Evolutionary conservation across 2,329 filamentous ascomycete genomes (phyloP).

Genomic region (Xylaria sp.): DNA sequence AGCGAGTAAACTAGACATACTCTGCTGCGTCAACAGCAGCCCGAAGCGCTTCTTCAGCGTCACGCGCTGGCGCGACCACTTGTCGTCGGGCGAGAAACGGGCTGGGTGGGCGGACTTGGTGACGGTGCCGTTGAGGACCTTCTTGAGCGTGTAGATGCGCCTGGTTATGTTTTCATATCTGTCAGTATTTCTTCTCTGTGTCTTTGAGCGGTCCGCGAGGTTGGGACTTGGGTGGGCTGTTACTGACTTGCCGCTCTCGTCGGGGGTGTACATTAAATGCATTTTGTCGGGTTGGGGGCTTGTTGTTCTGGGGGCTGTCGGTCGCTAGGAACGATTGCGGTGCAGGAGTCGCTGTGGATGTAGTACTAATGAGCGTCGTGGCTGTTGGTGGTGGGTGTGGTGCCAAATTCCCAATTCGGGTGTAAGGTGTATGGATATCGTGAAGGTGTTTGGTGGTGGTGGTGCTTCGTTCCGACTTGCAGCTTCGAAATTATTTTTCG

Average conservation of each 20-base stretch:
- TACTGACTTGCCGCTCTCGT: conserved; percentile 73
- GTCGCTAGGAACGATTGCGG: neutral
- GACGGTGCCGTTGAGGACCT: conserved; percentile 82
- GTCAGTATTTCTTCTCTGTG: neutral
- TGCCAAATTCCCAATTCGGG: neutral
- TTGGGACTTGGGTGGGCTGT: neutral
- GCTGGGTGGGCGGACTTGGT: conserved; percentile 97
- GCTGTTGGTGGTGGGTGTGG: neutral
- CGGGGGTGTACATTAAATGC: conserved; percentile 84
- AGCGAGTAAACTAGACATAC: conserved; percentile 51
- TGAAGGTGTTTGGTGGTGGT: neutral
- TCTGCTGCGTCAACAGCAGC: conserved; percentile 83
- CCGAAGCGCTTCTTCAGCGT: conserved; percentile 94
- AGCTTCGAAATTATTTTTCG: conserved; percentile 39
- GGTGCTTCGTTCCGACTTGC: neutral
- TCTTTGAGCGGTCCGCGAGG: neutral
- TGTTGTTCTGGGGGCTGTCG: too few species aligned
- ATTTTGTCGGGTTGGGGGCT: conserved; percentile 52
- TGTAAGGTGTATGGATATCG: neutral
- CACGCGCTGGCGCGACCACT: conserved; percentile 96
- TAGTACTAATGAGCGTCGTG: neutral
- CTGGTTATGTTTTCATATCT: conserved; percentile 12
- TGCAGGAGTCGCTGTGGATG: neutral
- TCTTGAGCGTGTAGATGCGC: conserved; percentile 95
- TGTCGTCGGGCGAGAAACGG: conserved; percentile 97